Percentiles rank a stretch among this genome's conserved stretches.
Evolutionary conservation across 139 green algal species (phyloP).

Genomic region (Choricystis sp.): DNA sequence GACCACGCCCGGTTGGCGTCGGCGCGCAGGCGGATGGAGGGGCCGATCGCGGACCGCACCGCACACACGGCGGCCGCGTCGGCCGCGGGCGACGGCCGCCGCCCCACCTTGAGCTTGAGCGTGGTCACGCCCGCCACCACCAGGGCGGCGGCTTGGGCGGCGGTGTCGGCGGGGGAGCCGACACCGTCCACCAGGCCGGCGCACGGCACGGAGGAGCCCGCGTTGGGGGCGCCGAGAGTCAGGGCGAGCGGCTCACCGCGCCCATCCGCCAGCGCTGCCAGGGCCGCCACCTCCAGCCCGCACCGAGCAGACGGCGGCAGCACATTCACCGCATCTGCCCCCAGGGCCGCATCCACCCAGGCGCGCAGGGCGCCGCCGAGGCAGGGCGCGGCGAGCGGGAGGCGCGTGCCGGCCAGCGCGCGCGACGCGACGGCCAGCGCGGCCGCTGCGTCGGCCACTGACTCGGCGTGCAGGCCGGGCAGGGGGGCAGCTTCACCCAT

Average conservation of each 20-base stretch:
- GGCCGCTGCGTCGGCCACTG: constrained; percentile 28
- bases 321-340: constrained; percentile 6
- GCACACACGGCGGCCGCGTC: constrained; percentile 55
- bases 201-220: constrained; percentile 6
- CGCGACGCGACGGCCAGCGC: constrained; percentile 30
- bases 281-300: constrained; percentile 57
- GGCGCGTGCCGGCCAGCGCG: not conserved
- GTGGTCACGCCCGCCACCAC: constrained; percentile 21
- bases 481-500: constrained; percentile 69
- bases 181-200: constrained; percentile 28
- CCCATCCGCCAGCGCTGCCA: constrained; percentile 41
- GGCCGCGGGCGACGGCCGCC: constrained; percentile 23
- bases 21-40: constrained; percentile 38
- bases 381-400: constrained; percentile 3
- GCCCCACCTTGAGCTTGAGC: constrained; percentile 83
- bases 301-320: constrained; percentile 45
- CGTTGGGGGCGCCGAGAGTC: too few relatives aligned
- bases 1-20: constrained; percentile 85
- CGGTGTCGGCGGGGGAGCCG: constrained; percentile 3
- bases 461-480: constrained; percentile 69
- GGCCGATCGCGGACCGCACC: constrained; percentile 42
- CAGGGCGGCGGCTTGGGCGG: constrained; percentile 9
- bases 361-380: constrained; percentile 19
- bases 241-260: too few relatives aligned
- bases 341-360: constrained; percentile 35